Evolutionary conservation across 345 rosid genomes (phyloP), one percentile per base, ranked within the genome.

Genomic region (Bretschneidera sinensis): DNA sequence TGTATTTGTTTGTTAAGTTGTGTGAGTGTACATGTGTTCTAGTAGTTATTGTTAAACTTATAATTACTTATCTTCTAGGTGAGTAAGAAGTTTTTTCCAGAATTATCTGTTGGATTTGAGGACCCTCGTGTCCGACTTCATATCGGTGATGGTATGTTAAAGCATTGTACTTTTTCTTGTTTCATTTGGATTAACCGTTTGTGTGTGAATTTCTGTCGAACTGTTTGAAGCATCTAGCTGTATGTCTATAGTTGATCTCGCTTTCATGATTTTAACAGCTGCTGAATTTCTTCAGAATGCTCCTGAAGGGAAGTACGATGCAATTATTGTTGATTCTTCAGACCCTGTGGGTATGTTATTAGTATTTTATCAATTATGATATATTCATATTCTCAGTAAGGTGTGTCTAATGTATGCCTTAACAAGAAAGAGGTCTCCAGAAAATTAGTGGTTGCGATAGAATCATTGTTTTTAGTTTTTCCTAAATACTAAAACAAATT

Each of bases 61-160:
- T 39, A 39, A 39, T 39, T 14, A 4, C 15, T 62, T 48, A 48
- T 55, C 43, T 57, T 69, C 52, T 67, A 90, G 99, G 99, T 90
- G 47, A 77, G 83, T 68, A 85, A 80, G 80, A 80, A 83, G 70
- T 86, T 69, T 69, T 94, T 94, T 67, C 96, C 99, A 0, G 83
- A 94, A 31, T 71, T 94, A 69, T 77, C 92, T 8, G 73, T 86
- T 76, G 97, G 97, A 67, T 94, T 88, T 73, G 91, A 88, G 55
- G 99, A 94, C 64, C 96, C 97, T 70, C 96, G 96, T 65, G 99
- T 94, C 52, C 67, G 59, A 13, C 86, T 94, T 64, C 97, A 88
- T 75, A 74, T 94, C 49, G 99, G 95, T 71, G 97, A 94, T 80
- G 99, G 99, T 94, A 86, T 70, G 80, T 50, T 11, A 15, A 43